Evolutionary conservation across 2,329 filamentous ascomycete species (phyloP).

Genomic region (Fusarium duplospermum): DNA sequence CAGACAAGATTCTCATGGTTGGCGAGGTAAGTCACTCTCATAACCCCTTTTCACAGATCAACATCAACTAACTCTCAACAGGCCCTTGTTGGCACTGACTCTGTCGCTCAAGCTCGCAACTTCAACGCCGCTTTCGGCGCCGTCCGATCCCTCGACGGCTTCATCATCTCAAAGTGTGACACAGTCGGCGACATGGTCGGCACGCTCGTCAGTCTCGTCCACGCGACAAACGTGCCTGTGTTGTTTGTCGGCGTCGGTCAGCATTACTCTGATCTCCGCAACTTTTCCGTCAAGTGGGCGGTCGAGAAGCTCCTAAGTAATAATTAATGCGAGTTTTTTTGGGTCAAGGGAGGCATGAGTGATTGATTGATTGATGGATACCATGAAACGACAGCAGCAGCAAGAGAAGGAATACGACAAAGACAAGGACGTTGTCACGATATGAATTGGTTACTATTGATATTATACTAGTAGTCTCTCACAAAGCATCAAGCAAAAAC

Average conservation of each 20-base stretch:
- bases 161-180: constrained; percentile 98
- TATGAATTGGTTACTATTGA: background rate
- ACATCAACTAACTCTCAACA: constrained; percentile 40
- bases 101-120: constrained; percentile 93
- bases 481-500: background rate
- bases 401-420: constrained; percentile 6
- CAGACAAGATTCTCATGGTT: constrained; percentile 99
- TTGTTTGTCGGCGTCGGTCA: constrained; percentile 86
- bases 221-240: constrained; percentile 95
- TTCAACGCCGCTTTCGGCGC: constrained; percentile 94
- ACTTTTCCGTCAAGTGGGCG: constrained; percentile 77
- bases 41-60: background rate
- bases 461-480: background rate
- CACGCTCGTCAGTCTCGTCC: constrained; percentile 95
- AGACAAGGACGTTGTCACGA: background rate
- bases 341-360: background rate
- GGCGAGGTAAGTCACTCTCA: constrained; percentile 58
- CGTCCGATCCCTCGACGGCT: constrained; percentile 86
- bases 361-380: background rate
- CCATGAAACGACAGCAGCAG: constrained; percentile 12
- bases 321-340: constrained; percentile 47
- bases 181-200: constrained; percentile 99
- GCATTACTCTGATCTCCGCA: constrained; percentile 75
- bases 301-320: constrained; percentile 73
- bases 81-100: constrained; percentile 95